Evolutionary conservation across 768 basidiomycete genomes (phyloP), one percentile per base, ranked within the genome.

Genomic region (Suillus fuscotomentosus): DNA sequence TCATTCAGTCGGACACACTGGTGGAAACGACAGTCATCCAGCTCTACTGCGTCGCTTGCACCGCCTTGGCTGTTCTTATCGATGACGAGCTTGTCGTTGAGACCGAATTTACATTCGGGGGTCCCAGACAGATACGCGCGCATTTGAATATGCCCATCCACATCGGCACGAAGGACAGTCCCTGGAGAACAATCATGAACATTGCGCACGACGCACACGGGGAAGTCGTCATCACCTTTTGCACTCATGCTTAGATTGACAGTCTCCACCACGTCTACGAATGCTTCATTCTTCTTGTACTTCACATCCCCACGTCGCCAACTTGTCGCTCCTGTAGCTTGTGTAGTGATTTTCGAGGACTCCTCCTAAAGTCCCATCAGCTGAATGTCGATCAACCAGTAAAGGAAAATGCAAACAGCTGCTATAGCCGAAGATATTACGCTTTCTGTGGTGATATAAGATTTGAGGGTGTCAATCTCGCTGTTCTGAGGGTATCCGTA

Each of bases 401-500:
- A 56, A 14, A 5, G 14, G 39, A 61, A 54, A 42, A 36, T 39
- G 68, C 89, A 24, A 69, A 96, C 95, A 48, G 91, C 88, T 48
- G 91, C 92, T 66, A 90, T 86, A n/a, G 90, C 85, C 5, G 92
- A 84, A 4, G 90, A 92, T 66, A 96, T 90, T 50, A 99, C 88
- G 68, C 95, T 95, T 78, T 99, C 97, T 0, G 97, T 98, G 24
- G 97, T 99, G 67, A 99, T 99, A 75, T 97, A 99, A 64, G 91
- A 90, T 78, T 99, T 99, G 56, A 99, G 82, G 1, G 97, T 97
- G 74, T 99, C 97, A 55, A 92, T 94, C 77, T 99, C 97, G 67
- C 97, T 97, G 75, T 98, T 99, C 77, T 99, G 97, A 20, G 97
- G 97, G 78, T 96, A 99, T 60, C 97, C 97, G 77, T 98, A 99